Evolutionary conservation across 1,284 basidiomycete species (phyloP).

Genomic region (Agaricales sp.): DNA sequence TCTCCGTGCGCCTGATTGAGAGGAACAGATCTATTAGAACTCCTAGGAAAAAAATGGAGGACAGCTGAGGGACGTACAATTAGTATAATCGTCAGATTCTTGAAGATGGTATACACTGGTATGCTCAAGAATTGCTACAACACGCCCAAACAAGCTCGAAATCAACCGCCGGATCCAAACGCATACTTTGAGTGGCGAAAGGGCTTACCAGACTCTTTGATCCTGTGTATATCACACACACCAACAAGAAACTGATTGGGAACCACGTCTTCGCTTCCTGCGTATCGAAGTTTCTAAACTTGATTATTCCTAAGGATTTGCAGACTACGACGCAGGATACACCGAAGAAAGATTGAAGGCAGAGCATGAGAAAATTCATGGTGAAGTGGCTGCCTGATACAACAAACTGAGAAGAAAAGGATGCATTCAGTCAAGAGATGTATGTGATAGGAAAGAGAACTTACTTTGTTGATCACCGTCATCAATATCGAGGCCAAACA

Average conservation of each 20-base stretch:
- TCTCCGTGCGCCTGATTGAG: constrained; percentile 82
- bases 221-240: constrained; percentile 95
- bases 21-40: constrained; percentile 2
- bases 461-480: constrained; percentile 96
- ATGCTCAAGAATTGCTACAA: constrained; percentile 85
- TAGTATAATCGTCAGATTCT: constrained; percentile 97
- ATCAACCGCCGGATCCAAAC: too few species aligned
- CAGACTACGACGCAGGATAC: constrained; percentile 65
- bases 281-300: constrained; percentile 78
- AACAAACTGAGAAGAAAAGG: constrained; percentile 56
- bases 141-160: constrained; percentile 2
- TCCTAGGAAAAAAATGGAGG: constrained; percentile 2
- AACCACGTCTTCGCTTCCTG: constrained; percentile 91
- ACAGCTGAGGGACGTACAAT: constrained; percentile 54
- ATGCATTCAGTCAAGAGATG: constrained; percentile 1
- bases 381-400: constrained; percentile 91
- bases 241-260: constrained; percentile 88
- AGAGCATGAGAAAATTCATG: constrained; percentile 94
- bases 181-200: constrained; percentile 2
- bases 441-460: constrained; percentile 12
- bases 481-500: constrained; percentile 93
- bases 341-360: constrained; percentile 88
- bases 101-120: constrained; percentile 97
- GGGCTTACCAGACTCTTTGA: constrained; percentile 85
- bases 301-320: constrained; percentile 79